A percentile compares a stretch with the other conserved stretches of the same genome.
Evolutionary conservation across 805 yeast species (phyloP).

Genomic region (Torulaspora indica): DNA sequence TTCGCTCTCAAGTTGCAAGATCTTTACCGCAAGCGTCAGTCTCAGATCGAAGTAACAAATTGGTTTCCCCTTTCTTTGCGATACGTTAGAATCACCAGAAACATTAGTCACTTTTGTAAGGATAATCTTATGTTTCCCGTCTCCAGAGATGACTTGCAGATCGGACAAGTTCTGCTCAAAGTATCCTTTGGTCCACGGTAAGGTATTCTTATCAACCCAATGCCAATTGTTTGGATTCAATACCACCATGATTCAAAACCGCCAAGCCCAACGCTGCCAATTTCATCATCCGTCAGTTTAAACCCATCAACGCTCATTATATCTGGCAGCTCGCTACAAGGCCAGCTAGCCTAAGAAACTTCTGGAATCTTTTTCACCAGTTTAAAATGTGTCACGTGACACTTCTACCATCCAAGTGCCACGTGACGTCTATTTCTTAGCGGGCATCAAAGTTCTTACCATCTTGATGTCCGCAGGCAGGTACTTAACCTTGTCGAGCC

Average conservation of each 20-base stretch:
- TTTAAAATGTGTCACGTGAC: neutral
- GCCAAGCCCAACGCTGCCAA: neutral
- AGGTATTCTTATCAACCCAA: constrained; percentile 66
- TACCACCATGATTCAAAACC: constrained; percentile 48
- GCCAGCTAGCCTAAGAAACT: neutral
- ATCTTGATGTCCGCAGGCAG: constrained; percentile 18
- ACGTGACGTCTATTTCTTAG: no score
- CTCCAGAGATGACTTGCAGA: constrained; percentile 19
- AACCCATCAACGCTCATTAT: neutral
- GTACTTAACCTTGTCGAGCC: constrained; percentile 26
- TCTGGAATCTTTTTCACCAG: constrained; percentile 4
- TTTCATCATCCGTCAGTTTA: no score
- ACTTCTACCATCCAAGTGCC: neutral
- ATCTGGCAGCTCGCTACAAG: neutral
- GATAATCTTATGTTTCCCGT: constrained; percentile 25
- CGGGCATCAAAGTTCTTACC: constrained; percentile 25
- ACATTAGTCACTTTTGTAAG: constrained; percentile 43
- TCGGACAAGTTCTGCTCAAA: constrained; percentile 39
- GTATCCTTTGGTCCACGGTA: constrained; percentile 57
- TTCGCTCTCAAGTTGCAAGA: constrained; percentile 29
- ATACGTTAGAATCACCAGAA: constrained; percentile 74
- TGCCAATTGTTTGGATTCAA: constrained; percentile 75
- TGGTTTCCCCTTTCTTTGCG: constrained; percentile 78
- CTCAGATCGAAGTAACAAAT: constrained; percentile 68
- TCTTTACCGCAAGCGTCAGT: constrained; percentile 45